These are phyloP conservation scores for Trichoderma citrinoviride DNA, from an alignment of 2,329 filamentous ascomycete species.

Conservation along the genomic window DNA sequence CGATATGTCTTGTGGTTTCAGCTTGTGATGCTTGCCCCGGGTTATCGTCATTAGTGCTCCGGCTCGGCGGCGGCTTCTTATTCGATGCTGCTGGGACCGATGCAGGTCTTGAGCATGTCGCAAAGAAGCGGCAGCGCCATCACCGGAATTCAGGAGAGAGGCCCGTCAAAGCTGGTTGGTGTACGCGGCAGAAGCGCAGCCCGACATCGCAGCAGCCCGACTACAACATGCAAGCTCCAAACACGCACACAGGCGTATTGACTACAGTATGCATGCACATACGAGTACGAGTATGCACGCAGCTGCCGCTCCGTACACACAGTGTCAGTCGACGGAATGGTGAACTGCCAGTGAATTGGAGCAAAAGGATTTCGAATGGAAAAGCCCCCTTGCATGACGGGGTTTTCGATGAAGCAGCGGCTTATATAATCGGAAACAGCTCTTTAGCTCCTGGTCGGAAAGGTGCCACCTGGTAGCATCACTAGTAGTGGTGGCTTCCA, in stretches of 20 bases:
- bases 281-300: too few relatives aligned
- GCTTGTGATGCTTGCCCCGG: neutral
- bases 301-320: too few relatives aligned
- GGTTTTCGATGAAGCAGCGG: neutral
- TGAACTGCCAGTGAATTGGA: too few relatives aligned
- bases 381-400: constrained; percentile 5
- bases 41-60: neutral
- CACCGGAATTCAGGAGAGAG: neutral
- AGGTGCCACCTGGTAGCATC: neutral
- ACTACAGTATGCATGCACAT: neutral
- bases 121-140: neutral
- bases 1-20: neutral
- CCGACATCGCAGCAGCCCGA: neutral
- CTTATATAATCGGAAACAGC: constrained; percentile 2
- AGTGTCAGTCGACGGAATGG: too few relatives aligned
- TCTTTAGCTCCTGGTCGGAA: neutral
- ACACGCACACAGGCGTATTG: neutral
- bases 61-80: neutral
- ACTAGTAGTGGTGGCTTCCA: neutral
- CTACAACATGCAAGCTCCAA: neutral
- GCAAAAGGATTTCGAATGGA: too few relatives aligned
- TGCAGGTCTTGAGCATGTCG: neutral
- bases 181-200: neutral
- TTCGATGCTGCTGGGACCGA: neutral
- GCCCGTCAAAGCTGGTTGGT: neutral